Evolutionary conservation across 2,329 filamentous ascomycete genomes (phyloP).

Genomic region (Stagonosporopsis chrysanthemi): DNA sequence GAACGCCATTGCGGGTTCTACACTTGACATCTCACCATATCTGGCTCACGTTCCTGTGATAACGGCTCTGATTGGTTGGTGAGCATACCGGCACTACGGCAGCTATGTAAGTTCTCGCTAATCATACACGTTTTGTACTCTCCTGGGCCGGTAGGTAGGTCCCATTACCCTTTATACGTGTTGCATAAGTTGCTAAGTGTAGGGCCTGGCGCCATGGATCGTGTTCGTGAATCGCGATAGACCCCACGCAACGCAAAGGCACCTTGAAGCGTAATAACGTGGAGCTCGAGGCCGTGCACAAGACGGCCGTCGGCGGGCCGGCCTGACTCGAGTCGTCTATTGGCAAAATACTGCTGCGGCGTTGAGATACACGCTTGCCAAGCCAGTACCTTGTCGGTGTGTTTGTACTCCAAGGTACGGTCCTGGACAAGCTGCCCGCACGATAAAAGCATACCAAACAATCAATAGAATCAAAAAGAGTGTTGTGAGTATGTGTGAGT

Average conservation of each 20-base stretch:
- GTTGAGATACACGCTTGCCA: not conserved
- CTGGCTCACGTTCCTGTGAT: constrained; percentile 30
- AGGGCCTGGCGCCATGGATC: constrained; percentile 25
- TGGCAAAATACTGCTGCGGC: not conserved
- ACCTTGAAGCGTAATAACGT: not conserved
- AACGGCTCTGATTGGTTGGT: constrained; percentile 26
- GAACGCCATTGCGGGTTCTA: constrained; percentile 23
- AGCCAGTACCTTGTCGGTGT: not conserved
- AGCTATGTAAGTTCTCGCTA: constrained; percentile 14
- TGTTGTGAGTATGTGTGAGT: too few relatives aligned
- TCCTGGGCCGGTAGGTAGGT: constrained; percentile 12
- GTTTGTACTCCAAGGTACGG: not conserved
- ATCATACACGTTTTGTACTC: constrained; percentile 20
- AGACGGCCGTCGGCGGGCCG: not conserved
- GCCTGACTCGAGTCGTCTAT: not conserved
- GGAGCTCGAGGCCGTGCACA: not conserved
- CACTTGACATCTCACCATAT: constrained; percentile 23
- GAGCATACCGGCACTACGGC: constrained; percentile 11
- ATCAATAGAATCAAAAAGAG: not conserved
- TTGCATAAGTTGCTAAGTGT: not conserved
- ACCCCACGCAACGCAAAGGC: not conserved
- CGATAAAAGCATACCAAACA: not conserved
- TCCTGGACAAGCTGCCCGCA: not conserved
- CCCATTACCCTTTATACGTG: not conserved
- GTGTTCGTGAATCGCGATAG: constrained; percentile 18